Percentiles rank a stretch among this genome's conserved stretches.
Evolutionary conservation across 2,329 filamentous ascomycete species (phyloP).

Genomic region (Chalaropsis ovoidea): DNA sequence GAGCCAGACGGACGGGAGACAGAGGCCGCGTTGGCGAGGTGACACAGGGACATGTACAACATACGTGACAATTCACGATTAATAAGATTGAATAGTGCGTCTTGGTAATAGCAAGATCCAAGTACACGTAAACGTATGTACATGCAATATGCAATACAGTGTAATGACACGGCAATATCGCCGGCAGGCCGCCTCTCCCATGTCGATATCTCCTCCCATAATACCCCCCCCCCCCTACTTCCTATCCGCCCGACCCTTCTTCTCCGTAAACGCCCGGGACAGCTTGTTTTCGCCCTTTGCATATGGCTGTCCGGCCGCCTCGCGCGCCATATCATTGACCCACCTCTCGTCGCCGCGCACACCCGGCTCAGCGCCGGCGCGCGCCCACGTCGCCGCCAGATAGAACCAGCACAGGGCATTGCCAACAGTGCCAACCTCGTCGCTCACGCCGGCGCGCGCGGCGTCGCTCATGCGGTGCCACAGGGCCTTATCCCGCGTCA

Average conservation of each 20-base stretch:
- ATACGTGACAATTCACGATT: neutral
- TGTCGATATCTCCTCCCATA: too few species aligned
- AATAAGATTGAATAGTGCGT: neutral
- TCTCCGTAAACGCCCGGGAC: constrained; percentile 39
- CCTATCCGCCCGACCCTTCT: neutral
- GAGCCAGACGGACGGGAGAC: constrained; percentile 29
- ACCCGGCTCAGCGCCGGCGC: constrained; percentile 40
- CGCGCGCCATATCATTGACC: constrained; percentile 65
- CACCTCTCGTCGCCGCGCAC: constrained; percentile 53
- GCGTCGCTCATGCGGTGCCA: constrained; percentile 57
- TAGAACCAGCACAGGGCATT: constrained; percentile 70
- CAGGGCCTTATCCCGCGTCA: constrained; percentile 55
- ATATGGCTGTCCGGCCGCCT: constrained; percentile 53
- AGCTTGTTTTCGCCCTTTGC: constrained; percentile 50
- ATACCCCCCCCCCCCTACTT: too few species aligned
- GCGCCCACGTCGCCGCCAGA: constrained; percentile 56
- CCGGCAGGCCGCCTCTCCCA: too few species aligned
- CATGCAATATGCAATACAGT: too few species aligned
- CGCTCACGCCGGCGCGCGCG: constrained; percentile 57
- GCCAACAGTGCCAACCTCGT: constrained; percentile 72
- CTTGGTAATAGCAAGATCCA: too few species aligned
- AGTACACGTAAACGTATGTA: too few species aligned
- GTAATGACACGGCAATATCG: too few species aligned
- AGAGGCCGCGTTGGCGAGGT: too few species aligned
- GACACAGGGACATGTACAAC: neutral